Conservation (phyloP, 352 stramenopile genomes). For the Thalassiosira hispida region DNA sequence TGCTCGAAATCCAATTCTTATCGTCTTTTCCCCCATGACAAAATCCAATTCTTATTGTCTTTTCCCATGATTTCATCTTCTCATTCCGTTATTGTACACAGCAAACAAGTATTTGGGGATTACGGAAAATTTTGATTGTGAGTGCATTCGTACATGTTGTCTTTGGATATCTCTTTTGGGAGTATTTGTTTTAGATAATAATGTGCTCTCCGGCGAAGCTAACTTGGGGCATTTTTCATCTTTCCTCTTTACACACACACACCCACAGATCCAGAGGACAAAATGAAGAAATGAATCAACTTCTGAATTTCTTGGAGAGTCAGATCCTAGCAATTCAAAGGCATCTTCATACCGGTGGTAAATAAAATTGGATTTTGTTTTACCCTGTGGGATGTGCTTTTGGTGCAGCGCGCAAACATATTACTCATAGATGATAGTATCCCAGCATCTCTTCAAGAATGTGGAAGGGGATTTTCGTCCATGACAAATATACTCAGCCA, state of each 20-base stretch:
- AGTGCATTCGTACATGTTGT: conserved; percentile 28
- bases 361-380: conserved; percentile 7
- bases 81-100: not conserved
- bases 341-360: not conserved
- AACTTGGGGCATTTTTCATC: not conserved
- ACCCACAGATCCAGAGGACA: conserved; percentile 51
- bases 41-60: not conserved
- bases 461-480: no score
- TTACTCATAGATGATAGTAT: no score
- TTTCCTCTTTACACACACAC: conserved; percentile 2
- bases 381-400: not conserved
- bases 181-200: not conserved
- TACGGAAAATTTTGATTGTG: conserved; percentile 72
- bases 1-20: not conserved
- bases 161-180: conserved; percentile 7
- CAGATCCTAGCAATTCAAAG: not conserved
- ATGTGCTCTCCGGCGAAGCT: no score
- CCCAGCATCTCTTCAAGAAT: no score
- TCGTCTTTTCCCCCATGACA: not conserved
- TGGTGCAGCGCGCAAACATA: no score
- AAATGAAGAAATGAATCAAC: conserved; percentile 41
- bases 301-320: conserved; percentile 2
- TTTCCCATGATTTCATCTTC: not conserved
- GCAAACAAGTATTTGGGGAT: conserved; percentile 69
- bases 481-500: no score